These are phyloP conservation scores for Zygosaccharomyces bailii DNA, from an alignment of 805 yeast species.

Conservation along the genomic window DNA sequence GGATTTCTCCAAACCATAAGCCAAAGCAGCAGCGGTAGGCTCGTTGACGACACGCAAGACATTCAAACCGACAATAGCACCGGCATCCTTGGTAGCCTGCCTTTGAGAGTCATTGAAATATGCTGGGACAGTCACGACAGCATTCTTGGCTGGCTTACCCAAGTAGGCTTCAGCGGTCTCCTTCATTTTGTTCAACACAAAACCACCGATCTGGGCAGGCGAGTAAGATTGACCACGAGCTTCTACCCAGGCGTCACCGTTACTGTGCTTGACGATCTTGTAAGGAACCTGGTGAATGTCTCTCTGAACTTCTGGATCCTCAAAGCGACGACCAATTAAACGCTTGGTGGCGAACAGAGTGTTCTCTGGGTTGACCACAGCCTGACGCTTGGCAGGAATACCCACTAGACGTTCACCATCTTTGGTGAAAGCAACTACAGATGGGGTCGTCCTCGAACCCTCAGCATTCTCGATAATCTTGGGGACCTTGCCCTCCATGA, in stretches of 20 bases:
- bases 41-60: conserved; percentile 77
- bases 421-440: conserved; percentile 90
- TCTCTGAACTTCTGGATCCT: conserved; percentile 85
- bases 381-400: conserved; percentile 94
- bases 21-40: conserved; percentile 90
- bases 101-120: conserved; percentile 81
- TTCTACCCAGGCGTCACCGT: conserved; percentile 96
- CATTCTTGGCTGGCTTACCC: conserved; percentile 82
- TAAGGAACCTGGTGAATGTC: conserved; percentile 86
- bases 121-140: conserved; percentile 89
- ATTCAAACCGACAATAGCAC: conserved; percentile 92
- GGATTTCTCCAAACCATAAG: conserved; percentile 85
- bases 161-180: conserved; percentile 93
- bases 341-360: conserved; percentile 94
- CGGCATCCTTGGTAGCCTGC: conserved; percentile 92
- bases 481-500: conserved; percentile 67
- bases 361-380: conserved; percentile 90
- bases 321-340: conserved; percentile 88
- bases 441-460: conserved; percentile 86
- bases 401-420: conserved; percentile 92
- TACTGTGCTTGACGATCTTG: conserved; percentile 82
- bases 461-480: conserved; percentile 76
- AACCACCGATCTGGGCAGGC: conserved; percentile 95
- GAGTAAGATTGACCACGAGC: conserved; percentile 85
- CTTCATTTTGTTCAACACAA: conserved; percentile 92